phyloP scores from a whole-genome alignment of 495 filamentous ascomycete species.

The Xylaria venustula region DNA sequence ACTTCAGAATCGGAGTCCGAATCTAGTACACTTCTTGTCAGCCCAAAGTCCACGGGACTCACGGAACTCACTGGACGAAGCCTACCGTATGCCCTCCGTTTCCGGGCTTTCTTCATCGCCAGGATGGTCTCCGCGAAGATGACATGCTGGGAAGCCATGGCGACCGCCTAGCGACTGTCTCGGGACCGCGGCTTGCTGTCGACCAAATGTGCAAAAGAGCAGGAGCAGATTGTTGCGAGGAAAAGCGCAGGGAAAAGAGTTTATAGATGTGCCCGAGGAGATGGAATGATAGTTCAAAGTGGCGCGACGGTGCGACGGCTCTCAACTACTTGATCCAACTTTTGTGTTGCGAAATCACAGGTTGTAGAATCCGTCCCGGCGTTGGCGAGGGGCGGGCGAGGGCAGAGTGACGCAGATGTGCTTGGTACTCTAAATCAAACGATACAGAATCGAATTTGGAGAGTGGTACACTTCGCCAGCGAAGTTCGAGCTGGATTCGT shows the following conservation, averaged over 20 bases:
- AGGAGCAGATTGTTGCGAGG: background rate
- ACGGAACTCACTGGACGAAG: background rate
- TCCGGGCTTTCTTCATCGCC: constrained; percentile 72
- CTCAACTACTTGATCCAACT: background rate
- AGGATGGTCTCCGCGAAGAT: constrained; percentile 71
- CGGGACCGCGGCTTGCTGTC: background rate
- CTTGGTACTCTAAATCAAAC: background rate
- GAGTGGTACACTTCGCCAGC: background rate
- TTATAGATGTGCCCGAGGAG: background rate
- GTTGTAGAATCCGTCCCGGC: background rate
- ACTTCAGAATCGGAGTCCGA: constrained; percentile 86
- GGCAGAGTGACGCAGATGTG: background rate
- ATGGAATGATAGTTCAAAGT: background rate
- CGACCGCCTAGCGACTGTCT: constrained; percentile 22
- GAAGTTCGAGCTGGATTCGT: background rate
- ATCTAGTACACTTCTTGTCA: constrained; percentile 47
- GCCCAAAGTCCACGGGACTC: background rate
- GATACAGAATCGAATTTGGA: background rate
- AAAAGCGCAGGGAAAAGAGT: background rate
- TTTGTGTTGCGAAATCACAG: background rate
- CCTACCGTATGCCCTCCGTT: constrained; percentile 60
- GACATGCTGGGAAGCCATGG: constrained; percentile 70
- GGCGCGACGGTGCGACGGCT: too few species aligned
- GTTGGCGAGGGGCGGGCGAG: background rate
- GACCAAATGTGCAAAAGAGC: background rate